These are phyloP conservation scores for Ascochyta pisi DNA, from an alignment of 2,329 filamentous ascomycete genomes.

Conservation along the genomic window DNA sequence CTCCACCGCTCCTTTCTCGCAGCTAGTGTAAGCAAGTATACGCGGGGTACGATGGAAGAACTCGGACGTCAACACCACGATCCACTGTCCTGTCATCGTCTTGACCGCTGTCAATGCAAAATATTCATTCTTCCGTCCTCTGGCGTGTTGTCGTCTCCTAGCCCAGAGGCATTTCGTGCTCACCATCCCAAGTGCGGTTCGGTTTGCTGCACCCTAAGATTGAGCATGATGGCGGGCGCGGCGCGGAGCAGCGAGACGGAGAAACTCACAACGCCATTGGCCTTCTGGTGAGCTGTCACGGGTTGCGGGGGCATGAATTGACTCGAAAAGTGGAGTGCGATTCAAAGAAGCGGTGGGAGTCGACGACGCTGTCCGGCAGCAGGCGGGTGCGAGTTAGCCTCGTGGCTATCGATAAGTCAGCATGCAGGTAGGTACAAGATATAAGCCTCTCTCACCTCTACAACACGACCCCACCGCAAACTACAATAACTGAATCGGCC, in stretches of 20 bases:
- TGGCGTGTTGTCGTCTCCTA: conserved; percentile 15
- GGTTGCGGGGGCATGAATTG: conserved; percentile 27
- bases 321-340: conserved; percentile 34
- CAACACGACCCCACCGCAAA: conserved; percentile 19
- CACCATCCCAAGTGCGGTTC: conserved; percentile 27
- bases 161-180: conserved; percentile 20
- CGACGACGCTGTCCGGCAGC: conserved; percentile 34
- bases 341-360: conserved; percentile 41
- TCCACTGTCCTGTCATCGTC: conserved; percentile 11
- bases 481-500: conserved; percentile 12
- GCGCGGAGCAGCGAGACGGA: conserved; percentile 14
- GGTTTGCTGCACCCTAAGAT: conserved; percentile 29
- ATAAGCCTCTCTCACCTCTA: conserved; percentile 24
- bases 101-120: conserved; percentile 20
- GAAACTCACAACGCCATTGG: conserved; percentile 31
- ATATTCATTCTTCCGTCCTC: background rate
- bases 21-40: conserved; percentile 1
- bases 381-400: conserved; percentile 32
- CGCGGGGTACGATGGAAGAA: conserved; percentile 15
- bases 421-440: conserved; percentile 20
- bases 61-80: conserved; percentile 2
- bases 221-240: conserved; percentile 32
- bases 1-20: conserved; percentile 7
- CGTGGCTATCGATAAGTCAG: conserved; percentile 20
- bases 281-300: conserved; percentile 18